These are phyloP conservation scores for Dactylellina haptotyla DNA, from an alignment of 2,329 filamentous ascomycete species.

Conservation along the genomic window DNA sequence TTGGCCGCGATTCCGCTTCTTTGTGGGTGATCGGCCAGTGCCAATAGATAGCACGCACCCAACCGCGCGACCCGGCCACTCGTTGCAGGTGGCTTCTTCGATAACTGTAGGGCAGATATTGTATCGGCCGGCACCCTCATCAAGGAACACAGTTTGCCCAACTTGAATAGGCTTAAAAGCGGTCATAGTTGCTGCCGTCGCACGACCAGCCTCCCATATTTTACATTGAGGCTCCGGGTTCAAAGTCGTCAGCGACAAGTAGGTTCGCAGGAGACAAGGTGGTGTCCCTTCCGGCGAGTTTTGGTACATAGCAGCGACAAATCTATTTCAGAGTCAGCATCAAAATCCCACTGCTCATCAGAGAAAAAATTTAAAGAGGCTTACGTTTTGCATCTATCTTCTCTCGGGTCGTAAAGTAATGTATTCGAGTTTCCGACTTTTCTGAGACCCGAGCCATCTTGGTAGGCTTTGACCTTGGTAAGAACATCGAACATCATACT, in stretches of 20 bases:
- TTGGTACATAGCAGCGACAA: slow-evolving; percentile 87
- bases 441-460: slow-evolving; percentile 4
- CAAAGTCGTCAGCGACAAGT: slow-evolving; percentile 73
- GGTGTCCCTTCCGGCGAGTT: slow-evolving; percentile 76
- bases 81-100: slow-evolving; percentile 89
- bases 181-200: slow-evolving; percentile 88
- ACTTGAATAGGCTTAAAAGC: slow-evolving; percentile 97
- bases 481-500: slow-evolving; percentile 32
- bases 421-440: slow-evolving; percentile 33
- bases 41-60: slow-evolving; percentile 92
- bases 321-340: slow-evolving; percentile 9
- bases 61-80: slow-evolving; percentile 83
- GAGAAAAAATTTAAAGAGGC: neutral
- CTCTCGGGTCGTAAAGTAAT: slow-evolving; percentile 52
- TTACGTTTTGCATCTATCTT: slow-evolving; percentile 51
- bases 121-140: slow-evolving; percentile 90
- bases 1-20: slow-evolving; percentile 73
- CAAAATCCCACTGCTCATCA: neutral
- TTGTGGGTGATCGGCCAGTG: slow-evolving; percentile 78
- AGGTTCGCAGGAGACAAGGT: slow-evolving; percentile 84
- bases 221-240: slow-evolving; percentile 82
- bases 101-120: slow-evolving; percentile 87
- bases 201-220: slow-evolving; percentile 95
- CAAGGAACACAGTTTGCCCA: slow-evolving; percentile 91
- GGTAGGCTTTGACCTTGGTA: slow-evolving; percentile 21